Evolutionary conservation across 2,329 filamentous ascomycete species (phyloP).

Genomic region (Talaromyces marneffei): DNA sequence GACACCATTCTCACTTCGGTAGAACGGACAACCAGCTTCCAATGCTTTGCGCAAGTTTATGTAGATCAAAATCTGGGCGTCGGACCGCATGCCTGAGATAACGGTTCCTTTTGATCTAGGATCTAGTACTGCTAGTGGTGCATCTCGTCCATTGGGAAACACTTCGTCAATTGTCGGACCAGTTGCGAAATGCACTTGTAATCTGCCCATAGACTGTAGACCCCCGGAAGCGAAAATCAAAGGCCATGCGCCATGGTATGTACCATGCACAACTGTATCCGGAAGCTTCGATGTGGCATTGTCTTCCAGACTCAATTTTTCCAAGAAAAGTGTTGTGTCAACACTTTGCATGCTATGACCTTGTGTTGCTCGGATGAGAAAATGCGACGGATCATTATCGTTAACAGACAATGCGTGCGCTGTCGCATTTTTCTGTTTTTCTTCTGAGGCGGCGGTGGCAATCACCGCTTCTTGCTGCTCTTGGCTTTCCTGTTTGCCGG

Average conservation of each 20-base stretch:
- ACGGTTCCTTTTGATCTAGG: constrained; percentile 40
- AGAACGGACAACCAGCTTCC: constrained; percentile 61
- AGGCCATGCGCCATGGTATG: constrained; percentile 74
- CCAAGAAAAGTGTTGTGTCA: constrained; percentile 65
- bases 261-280: constrained; percentile 72
- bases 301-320: constrained; percentile 53
- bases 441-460: constrained; percentile 25
- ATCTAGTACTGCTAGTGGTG: constrained; percentile 18
- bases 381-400: constrained; percentile 55
- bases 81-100: constrained; percentile 73
- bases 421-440: constrained; percentile 29
- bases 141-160: constrained; percentile 21
- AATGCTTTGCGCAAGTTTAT: constrained; percentile 66
- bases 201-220: constrained; percentile 71
- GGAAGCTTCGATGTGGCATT: constrained; percentile 45
- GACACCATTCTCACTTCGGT: constrained; percentile 72
- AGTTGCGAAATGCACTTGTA: constrained; percentile 83
- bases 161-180: constrained; percentile 53
- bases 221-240: constrained; percentile 71
- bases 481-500: constrained; percentile 7
- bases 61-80: constrained; percentile 71
- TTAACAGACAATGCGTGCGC: constrained; percentile 32
- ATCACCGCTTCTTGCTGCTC: constrained; percentile 18
- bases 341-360: constrained; percentile 76
- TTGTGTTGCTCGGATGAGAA: constrained; percentile 90